A percentile compares a stretch with the other conserved stretches of the same genome.
Evolutionary conservation across 1,284 basidiomycete genomes (phyloP).

Genomic region (Earliella scabrosa): DNA sequence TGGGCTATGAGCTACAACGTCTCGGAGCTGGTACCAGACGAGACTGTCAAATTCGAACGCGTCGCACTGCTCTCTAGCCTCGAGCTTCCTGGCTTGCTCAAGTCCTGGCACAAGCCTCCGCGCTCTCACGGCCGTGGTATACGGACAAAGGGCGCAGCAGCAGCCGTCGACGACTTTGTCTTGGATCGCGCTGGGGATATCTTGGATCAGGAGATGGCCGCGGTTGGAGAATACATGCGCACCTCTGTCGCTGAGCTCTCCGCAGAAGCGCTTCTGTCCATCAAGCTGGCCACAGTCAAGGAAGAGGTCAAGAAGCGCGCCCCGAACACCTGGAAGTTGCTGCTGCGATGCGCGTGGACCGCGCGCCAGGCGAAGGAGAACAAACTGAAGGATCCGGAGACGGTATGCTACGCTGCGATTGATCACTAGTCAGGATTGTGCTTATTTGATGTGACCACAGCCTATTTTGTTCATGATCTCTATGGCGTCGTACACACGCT

Average conservation of each 20-base stretch:
- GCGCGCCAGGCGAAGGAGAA: conserved; percentile 17
- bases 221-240: not conserved
- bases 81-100: conserved; percentile 33
- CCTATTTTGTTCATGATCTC: conserved; percentile 32
- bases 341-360: conserved; percentile 23
- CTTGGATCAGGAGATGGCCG: not conserved
- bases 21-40: conserved; percentile 27
- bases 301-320: not conserved
- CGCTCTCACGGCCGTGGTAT: conserved; percentile 14
- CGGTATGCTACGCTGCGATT: conserved; percentile 21
- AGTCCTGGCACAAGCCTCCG: conserved; percentile 35
- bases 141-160: conserved; percentile 22
- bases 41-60: conserved; percentile 22
- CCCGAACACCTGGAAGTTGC: conserved; percentile 29
- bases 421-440: too few species aligned
- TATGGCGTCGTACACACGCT: conserved; percentile 26
- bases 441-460: conserved; percentile 19
- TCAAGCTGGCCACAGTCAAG: conserved; percentile 6
- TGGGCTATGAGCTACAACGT: conserved; percentile 39
- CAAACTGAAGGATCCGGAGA: conserved; percentile 32
- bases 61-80: conserved; percentile 31
- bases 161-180: conserved; percentile 26
- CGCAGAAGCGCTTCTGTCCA: conserved; percentile 9
- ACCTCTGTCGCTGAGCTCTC: not conserved
- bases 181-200: conserved; percentile 9